Percentiles rank a stretch among this genome's conserved stretches.
Conservation (phyloP, 2,329 filamentous ascomycete genomes). For the Neopestalotiopsis sp. region DNA sequence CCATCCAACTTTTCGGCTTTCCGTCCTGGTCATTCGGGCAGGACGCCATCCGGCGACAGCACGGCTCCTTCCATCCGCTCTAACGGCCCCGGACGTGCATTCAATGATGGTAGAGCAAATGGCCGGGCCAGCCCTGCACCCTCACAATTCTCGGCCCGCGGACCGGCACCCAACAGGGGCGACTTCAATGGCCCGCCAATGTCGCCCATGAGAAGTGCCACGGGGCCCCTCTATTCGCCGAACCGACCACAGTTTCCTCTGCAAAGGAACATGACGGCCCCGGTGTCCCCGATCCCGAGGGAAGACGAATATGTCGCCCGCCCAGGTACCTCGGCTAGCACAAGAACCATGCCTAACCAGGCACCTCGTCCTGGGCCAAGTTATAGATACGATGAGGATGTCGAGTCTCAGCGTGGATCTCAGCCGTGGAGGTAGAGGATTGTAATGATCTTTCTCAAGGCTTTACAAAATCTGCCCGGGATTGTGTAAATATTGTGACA, state of each 20-base stretch:
- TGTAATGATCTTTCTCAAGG: neutral
- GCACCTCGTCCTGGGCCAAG: constrained; percentile 33
- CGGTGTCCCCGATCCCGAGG: constrained; percentile 37
- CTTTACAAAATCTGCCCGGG: neutral
- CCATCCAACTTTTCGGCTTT: constrained; percentile 35
- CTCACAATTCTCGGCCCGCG: constrained; percentile 32
- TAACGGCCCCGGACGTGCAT: constrained; percentile 23
- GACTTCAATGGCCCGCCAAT: constrained; percentile 32
- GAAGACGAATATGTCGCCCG: constrained; percentile 36
- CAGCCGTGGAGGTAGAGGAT: constrained; percentile 21
- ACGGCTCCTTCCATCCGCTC: constrained; percentile 33
- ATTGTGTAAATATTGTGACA: constrained; percentile 5
- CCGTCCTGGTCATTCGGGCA: constrained; percentile 17
- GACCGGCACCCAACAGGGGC: constrained; percentile 24
- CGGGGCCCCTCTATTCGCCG: constrained; percentile 40
- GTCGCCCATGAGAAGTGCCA: constrained; percentile 45
- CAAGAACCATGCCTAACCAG: constrained; percentile 26
- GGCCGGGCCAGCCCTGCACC: constrained; percentile 41
- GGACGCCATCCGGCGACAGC: constrained; percentile 29
- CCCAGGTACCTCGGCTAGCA: constrained; percentile 33
- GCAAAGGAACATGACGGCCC: constrained; percentile 53
- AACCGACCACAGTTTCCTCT: constrained; percentile 43
- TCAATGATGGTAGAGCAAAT: constrained; percentile 32
- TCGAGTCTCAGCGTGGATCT: constrained; percentile 38
- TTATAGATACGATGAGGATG: constrained; percentile 39